These are phyloP conservation scores for Tricholoma matsutake DNA, from an alignment of 768 basidiomycete species.

Conservation along the genomic window DNA sequence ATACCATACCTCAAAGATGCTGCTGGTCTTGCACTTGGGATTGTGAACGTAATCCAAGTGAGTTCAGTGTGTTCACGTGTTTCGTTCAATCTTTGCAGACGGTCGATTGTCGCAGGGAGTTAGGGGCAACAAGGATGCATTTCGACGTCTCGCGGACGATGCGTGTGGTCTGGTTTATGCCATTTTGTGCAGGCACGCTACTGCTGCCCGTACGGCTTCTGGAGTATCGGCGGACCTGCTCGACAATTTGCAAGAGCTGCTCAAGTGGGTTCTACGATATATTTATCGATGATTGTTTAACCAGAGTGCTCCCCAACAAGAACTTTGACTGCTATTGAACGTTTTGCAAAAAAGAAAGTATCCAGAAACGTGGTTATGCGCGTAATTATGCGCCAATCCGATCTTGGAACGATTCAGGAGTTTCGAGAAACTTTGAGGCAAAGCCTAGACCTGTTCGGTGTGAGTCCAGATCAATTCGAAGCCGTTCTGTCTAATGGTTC, in stretches of 20 bases:
- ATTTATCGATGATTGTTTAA: not conserved
- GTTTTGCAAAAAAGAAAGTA: constrained; percentile 14
- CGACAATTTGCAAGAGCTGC: constrained; percentile 14
- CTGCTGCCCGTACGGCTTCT: constrained; percentile 10
- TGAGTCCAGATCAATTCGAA: constrained; percentile 7
- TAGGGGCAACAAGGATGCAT: constrained; percentile 21
- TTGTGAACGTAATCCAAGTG: constrained; percentile 20
- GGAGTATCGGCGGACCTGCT: constrained; percentile 6
- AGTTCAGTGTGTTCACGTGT: not conserved
- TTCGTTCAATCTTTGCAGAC: not conserved
- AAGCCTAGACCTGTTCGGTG: constrained; percentile 25
- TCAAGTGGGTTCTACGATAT: constrained; percentile 10
- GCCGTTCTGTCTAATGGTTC: not conserved
- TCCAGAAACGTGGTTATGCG: constrained; percentile 10
- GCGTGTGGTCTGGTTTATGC: constrained; percentile 22
- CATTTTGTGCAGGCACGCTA: constrained; percentile 15
- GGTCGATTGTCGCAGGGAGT: constrained; percentile 12
- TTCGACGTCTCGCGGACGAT: constrained; percentile 21
- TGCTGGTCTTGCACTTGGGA: constrained; percentile 14
- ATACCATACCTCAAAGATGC: constrained; percentile 23
- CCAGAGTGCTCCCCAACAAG: constrained; percentile 1
- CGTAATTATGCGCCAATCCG: constrained; percentile 12
- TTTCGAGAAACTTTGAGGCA: constrained; percentile 18
- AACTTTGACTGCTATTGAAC: constrained; percentile 15
- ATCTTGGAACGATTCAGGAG: constrained; percentile 15